Evolutionary conservation across 75 land plant genomes (phyloP), one percentile per base, ranked within the genome.

Genomic region (Azolla pinnata): DNA sequence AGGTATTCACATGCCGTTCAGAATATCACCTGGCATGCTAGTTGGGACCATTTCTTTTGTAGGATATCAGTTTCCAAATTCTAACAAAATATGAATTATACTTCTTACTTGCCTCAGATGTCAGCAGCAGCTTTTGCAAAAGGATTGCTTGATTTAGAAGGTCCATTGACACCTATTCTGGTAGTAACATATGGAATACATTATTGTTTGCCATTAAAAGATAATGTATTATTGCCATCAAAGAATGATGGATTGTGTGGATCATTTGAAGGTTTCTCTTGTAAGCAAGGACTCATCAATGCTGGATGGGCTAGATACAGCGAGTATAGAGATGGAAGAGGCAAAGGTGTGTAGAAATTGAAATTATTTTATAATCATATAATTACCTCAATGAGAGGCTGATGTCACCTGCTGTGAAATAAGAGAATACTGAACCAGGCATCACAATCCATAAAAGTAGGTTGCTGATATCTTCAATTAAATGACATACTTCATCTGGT

Each of bases 71-170:
- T n/a, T n/a, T n/a, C n/a, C n/a, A n/a, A n/a, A n/a, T n/a, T n/a
- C n/a, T n/a, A n/a, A n/a, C n/a, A n/a, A 35, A 35, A 35, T 35
- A 5, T 35, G 40, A 35, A 12, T 35, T 5, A 35, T 35, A 5
- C 40, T 12, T 35, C 4, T 24, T 24, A 17, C 33, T 18, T 38
- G 14, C 18, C 19, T 14, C 95, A 95, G 99, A 95, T 95, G 99
- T 95, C 99, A 60, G 96, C 99, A 54, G 96, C 99, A 60, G 99
- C 99, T 47, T 95, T 95, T 81, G 99, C 99, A 28, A 95, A 95
- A 79, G 99, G 99, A 18, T 82, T 95, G 54, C 83, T 95, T 54
- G 99, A 95, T 60, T 67, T 95, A 54, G 99, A 95, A 76, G 99
- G 99, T 20, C 86, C 79, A 59, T 65, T 95, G 47, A 95, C 96